Evolutionary conservation across 2,329 filamentous ascomycete species (phyloP).

Genomic region (Colletotrichum acutatum): DNA sequence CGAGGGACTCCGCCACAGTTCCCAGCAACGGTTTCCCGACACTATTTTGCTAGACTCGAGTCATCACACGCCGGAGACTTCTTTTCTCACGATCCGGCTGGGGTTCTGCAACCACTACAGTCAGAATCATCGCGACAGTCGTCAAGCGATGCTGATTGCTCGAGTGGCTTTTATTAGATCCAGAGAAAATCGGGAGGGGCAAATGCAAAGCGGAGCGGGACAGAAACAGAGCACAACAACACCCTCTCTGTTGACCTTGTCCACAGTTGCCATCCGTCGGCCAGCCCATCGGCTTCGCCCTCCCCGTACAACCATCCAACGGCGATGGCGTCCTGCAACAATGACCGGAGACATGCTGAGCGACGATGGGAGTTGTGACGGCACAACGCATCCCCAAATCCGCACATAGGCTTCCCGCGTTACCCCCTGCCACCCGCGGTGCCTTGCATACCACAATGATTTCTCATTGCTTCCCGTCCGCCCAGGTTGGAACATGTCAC

Average conservation of each 20-base stretch:
- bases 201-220: conserved; percentile 12
- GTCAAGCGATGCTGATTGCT: conserved; percentile 27
- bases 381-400: conserved; percentile 26
- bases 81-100: background rate
- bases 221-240: background rate
- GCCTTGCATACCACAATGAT: conserved; percentile 31
- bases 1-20: conserved; percentile 29
- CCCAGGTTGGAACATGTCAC: conserved; percentile 35
- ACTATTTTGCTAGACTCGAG: conserved; percentile 5
- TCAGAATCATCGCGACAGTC: conserved; percentile 1
- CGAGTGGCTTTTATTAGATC: conserved; percentile 28
- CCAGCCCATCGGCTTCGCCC: conserved; percentile 17
- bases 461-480: conserved; percentile 25
- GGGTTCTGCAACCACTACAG: conserved; percentile 24
- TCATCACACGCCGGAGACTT: conserved; percentile 1
- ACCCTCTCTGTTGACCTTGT: background rate
- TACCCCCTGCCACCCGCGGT: conserved; percentile 24
- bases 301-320: conserved; percentile 20
- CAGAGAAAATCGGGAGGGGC: background rate
- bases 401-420: conserved; percentile 31
- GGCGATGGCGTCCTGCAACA: conserved; percentile 12
- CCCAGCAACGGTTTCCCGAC: conserved; percentile 4
- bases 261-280: conserved; percentile 2
- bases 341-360: conserved; percentile 4
- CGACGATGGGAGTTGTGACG: conserved; percentile 17